Base-by-base conservation (phyloP, 2,329 filamentous ascomycete genomes). In the Chalara sp. region DNA sequence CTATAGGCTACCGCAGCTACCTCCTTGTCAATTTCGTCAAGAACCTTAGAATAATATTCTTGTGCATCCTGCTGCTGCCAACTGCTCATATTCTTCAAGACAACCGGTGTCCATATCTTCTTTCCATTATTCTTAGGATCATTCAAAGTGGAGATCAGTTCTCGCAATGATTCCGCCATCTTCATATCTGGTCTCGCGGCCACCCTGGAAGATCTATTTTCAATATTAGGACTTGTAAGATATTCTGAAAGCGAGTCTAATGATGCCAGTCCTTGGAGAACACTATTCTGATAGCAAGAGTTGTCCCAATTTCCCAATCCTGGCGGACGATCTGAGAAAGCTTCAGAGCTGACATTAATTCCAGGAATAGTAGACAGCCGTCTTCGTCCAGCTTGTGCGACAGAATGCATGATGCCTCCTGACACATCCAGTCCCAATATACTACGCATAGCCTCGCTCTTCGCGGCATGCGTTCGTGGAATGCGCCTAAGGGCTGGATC, bases 11-110 rank as follows among this genome's bases (percentile, higher is more conserved):
- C 75, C 57, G 75, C 78, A 21, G 74, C 71, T 40, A 89, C 74
- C 63, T 95, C 89, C 61, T 85, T 86, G 62, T 96, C 89, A 31
- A 96, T 74, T 60, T 91, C 84, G 58, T 92, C 89, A 45, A 96
- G 69, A 11, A 99, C 76, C 62, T 92, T 95, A 12, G 89, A 92
- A 62, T 88, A 96, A 67, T 97, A 99, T 67, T 99, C 93, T 65
- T 97, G 93, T 5, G 93, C 93, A 69, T 99, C 93, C 68, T 99
- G 93, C 65, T 97, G 93, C 59, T 95, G 87, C 81, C 87, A 95
- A 32, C 88, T 96, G 67, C 86, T 92, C 85, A 97, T 95, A 7
- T 84, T 91, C 68, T 96, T 96, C 44, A 96, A 72, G 49, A 86
- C 81, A 1, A 79, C 72, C 0, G 89, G 87, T 6, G 90, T 90